Conservation (phyloP, 768 basidiomycete genomes). For the Panaeolus cyanescens region DNA sequence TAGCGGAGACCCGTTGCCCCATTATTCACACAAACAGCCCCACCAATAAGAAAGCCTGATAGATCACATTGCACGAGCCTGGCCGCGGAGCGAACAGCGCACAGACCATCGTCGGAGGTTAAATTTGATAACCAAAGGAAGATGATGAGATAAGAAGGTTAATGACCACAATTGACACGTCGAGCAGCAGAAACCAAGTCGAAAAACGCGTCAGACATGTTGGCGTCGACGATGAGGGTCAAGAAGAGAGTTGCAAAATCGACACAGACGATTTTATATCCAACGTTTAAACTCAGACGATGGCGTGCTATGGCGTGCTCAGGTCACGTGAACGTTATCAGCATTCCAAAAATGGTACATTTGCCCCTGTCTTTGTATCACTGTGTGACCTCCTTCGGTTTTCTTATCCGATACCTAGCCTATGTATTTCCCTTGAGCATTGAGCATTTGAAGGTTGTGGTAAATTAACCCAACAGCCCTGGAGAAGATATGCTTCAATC, state of each 20-base stretch:
- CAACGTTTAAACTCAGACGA: slow-evolving; percentile 41
- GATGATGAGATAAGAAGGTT: neutral
- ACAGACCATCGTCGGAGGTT: slow-evolving; percentile 26
- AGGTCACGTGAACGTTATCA: slow-evolving; percentile 18
- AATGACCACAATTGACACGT: slow-evolving; percentile 4
- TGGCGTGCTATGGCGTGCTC: slow-evolving; percentile 45
- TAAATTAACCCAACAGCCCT: neutral
- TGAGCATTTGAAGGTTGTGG: neutral
- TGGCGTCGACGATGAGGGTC: neutral
- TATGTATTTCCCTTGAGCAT: neutral
- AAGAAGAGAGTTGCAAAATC: neutral
- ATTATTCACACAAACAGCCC: slow-evolving; percentile 14
- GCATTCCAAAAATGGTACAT: neutral
- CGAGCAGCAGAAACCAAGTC: slow-evolving; percentile 6
- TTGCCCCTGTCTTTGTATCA: neutral
- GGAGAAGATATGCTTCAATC: neutral
- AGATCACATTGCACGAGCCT: slow-evolving; percentile 2
- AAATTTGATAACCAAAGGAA: slow-evolving; percentile 16
- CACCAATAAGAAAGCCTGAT: slow-evolving; percentile 10
- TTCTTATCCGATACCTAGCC: neutral
- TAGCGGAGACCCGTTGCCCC: slow-evolving; percentile 12
- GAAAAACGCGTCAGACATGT: slow-evolving; percentile 12
- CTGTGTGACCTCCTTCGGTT: no score
- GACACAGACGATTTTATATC: slow-evolving; percentile 25
- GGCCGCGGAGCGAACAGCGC: neutral